Evolutionary conservation across 1,284 basidiomycete species (phyloP), one percentile per base, ranked within the genome.

Genomic region (Marasmius oreades): DNA sequence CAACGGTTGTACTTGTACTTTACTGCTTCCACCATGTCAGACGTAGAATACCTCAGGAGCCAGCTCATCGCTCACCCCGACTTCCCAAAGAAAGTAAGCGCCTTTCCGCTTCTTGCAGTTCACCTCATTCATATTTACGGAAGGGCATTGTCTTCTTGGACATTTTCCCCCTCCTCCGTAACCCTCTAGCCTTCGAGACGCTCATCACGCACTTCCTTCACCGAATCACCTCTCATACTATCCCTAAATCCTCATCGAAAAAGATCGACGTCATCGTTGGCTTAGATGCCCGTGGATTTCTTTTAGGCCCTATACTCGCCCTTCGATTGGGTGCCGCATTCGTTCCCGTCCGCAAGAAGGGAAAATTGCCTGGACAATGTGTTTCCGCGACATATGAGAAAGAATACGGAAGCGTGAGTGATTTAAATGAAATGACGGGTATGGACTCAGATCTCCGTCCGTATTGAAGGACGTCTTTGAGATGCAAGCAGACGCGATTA

Each of bases 241-340:
- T 94, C 61, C 80, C 84, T 11, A 74, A 73, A 23, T 76, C 81
- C 5, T 74, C 81, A 5, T 73, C 71, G 53, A 82, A 82, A 64
- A 93, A 90, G 73, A 88, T 99, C 62, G 96, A 99, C 73, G 92
- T 93, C 52, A 83, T 99, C 59, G 94, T 99, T 56, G 97, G 94
- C 36, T 81, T 99, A 44, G 97, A 99, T 71, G 96, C 96, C 18
- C 83, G 97, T 57, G 97, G 97, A 7, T 99, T 99, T 79, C 81
- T 99, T 52, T 75, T 99, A 16, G 97, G 95, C 1, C 97, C 97
- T 3, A 82, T 93, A 63, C 84, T 99, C 65, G 97, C 97, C 10
- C 76, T 94, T 66, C 80, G 96, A 56, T 77, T 99, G 36, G 93
- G 93, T 23, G 95, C 95, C 2, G 93, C 93, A 10, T 99, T 99